phyloP scores from a whole-genome alignment of 495 filamentous ascomycete genomes.

The Neurospora sp. region DNA sequence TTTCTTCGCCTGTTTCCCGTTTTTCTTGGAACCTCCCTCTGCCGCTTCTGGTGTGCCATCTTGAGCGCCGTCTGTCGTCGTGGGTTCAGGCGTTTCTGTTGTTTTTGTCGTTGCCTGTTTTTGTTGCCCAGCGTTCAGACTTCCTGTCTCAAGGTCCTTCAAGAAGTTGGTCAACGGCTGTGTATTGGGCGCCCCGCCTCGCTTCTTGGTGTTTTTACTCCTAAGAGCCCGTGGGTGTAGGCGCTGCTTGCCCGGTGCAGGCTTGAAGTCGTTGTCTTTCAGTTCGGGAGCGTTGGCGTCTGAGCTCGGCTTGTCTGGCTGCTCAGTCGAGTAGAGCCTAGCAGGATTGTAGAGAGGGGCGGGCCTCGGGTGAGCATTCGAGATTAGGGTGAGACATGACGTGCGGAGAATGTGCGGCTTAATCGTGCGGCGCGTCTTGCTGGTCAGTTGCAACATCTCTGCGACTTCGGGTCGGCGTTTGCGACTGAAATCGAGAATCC shows the following conservation, averaged over 20 bases:
- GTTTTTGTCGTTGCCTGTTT: background rate
- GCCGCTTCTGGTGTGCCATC: background rate
- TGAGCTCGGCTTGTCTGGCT: background rate
- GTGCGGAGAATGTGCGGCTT: conserved; percentile 11
- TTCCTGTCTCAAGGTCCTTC: background rate
- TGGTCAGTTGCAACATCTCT: conserved; percentile 11
- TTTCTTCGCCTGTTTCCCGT: conserved; percentile 8
- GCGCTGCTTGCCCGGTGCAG: background rate
- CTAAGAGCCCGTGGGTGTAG: background rate
- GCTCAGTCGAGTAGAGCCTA: background rate
- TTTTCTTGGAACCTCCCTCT: conserved; percentile 1
- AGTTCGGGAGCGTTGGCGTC: background rate
- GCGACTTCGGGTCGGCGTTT: background rate
- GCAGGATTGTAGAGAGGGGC: conserved; percentile 2
- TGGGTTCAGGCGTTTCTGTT: background rate
- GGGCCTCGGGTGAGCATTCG: background rate
- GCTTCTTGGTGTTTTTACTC: background rate
- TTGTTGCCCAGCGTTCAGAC: background rate
- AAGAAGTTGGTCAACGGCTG: background rate
- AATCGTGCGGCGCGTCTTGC: conserved; percentile 2
- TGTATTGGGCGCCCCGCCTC: background rate
- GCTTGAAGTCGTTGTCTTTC: background rate
- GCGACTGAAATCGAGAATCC: background rate
- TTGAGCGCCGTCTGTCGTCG: background rate
- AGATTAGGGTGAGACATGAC: conserved; percentile 11